Percentiles rank a stretch among this genome's conserved stretches.
Evolutionary conservation across 768 basidiomycete genomes (phyloP).

Genomic region (Leccinum aurantiacum): DNA sequence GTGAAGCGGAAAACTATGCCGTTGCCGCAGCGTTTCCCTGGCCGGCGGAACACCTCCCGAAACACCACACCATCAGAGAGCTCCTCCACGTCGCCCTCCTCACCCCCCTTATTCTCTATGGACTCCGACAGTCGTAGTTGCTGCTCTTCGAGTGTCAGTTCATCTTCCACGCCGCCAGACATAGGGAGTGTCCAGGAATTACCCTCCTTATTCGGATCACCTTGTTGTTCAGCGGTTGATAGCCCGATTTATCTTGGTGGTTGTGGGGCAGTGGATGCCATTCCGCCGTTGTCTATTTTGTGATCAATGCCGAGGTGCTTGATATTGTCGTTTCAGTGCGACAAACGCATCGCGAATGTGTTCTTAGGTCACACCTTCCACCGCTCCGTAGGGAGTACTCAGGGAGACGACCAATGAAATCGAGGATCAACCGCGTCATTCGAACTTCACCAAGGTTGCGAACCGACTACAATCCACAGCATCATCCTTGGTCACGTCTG

Average conservation of each 20-base stretch:
- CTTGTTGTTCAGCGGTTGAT: not conserved
- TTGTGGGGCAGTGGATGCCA: not conserved
- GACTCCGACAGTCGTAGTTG: not conserved
- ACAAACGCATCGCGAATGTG: not conserved
- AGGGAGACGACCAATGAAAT: not conserved
- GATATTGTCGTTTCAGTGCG: not conserved
- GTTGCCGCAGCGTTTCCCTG: slow-evolving; percentile 10
- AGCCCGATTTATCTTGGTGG: not conserved
- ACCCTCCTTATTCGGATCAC: not conserved
- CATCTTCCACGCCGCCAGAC: slow-evolving; percentile 4
- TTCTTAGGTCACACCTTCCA: not conserved
- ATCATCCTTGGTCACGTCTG: too few species aligned
- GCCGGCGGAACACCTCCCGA: not conserved
- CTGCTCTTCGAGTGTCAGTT: slow-evolving; percentile 4
- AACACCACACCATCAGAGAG: slow-evolving; percentile 7
- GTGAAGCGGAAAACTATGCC: slow-evolving; percentile 6
- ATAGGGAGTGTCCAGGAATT: not conserved
- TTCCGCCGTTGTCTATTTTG: not conserved
- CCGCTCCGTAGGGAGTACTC: not conserved
- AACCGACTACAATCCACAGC: not conserved
- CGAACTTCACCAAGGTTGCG: not conserved
- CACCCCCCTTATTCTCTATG: slow-evolving; percentile 3
- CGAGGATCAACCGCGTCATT: not conserved
- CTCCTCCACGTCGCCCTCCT: slow-evolving; percentile 7
- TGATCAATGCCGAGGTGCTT: not conserved